phyloP scores from a whole-genome alignment of 768 basidiomycete species.

The Lentinus brumalis region DNA sequence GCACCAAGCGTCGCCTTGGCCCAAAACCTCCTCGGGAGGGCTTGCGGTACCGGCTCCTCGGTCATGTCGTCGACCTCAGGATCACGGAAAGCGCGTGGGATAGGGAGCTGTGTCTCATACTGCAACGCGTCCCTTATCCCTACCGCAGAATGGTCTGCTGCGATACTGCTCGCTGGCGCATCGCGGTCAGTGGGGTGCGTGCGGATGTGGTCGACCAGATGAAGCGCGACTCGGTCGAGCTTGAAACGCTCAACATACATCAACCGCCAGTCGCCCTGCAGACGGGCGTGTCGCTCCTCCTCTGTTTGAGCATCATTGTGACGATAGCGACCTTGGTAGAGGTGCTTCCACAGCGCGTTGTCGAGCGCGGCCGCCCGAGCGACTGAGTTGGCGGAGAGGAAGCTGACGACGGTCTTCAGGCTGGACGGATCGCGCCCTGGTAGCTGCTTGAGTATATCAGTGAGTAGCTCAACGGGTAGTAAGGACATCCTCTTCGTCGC shows the following conservation, averaged over 20 bases:
- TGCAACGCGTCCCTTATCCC: slow-evolving; percentile 53
- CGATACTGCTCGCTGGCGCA: neutral
- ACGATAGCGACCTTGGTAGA: slow-evolving; percentile 52
- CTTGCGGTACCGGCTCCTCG: slow-evolving; percentile 24
- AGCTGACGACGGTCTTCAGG: slow-evolving; percentile 42
- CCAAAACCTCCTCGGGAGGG: slow-evolving; percentile 52
- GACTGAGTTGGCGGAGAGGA: slow-evolving; percentile 38
- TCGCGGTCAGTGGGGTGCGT: neutral
- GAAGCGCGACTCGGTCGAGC: neutral
- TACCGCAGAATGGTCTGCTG: slow-evolving; percentile 40
- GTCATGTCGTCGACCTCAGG: neutral
- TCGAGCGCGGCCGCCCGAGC: slow-evolving; percentile 48
- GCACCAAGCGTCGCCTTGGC: slow-evolving; percentile 45
- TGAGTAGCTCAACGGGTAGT: slow-evolving; percentile 39
- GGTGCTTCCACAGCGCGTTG: slow-evolving; percentile 50
- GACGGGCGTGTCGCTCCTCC: slow-evolving; percentile 30
- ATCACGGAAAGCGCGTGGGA: slow-evolving; percentile 14
- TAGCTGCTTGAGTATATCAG: slow-evolving; percentile 38
- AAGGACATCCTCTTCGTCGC: neutral
- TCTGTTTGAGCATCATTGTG: slow-evolving; percentile 43
- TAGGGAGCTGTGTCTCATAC: slow-evolving; percentile 34
- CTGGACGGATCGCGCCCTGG: slow-evolving; percentile 1
- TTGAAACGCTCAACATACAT: slow-evolving; percentile 16
- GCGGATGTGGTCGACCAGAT: slow-evolving; percentile 6
- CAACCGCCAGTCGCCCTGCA: slow-evolving; percentile 1